phyloP scores from a whole-genome alignment of 2,329 filamentous ascomycete genomes.

The Cladophialophora immunda region DNA sequence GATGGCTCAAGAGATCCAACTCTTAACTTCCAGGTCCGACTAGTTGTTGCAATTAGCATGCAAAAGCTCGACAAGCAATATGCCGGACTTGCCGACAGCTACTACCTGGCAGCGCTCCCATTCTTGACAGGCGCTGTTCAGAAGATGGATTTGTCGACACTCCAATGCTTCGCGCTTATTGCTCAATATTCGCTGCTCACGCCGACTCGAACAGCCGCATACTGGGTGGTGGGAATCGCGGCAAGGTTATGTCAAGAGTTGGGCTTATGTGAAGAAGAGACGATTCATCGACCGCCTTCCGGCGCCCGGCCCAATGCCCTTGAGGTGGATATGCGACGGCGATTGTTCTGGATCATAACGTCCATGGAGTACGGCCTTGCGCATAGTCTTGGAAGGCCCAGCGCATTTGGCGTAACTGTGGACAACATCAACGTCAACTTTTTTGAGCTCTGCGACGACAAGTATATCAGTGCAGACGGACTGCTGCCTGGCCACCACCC shows the following conservation, averaged over 20 bases:
- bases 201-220: constrained; percentile 88
- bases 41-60: constrained; percentile 93
- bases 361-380: constrained; percentile 90
- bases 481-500: constrained; percentile 74
- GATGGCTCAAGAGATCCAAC: constrained; percentile 78
- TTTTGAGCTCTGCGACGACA: constrained; percentile 82
- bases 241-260: constrained; percentile 88
- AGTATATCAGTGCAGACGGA: constrained; percentile 79
- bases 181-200: constrained; percentile 92
- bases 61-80: constrained; percentile 90
- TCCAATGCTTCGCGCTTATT: constrained; percentile 88
- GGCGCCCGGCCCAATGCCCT: constrained; percentile 72
- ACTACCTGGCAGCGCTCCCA: constrained; percentile 88
- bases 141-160: constrained; percentile 86
- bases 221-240: constrained; percentile 90
- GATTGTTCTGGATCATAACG: constrained; percentile 86
- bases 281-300: constrained; percentile 71
- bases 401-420: constrained; percentile 80
- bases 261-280: constrained; percentile 87
- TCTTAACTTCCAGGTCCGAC: constrained; percentile 85
- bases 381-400: constrained; percentile 86
- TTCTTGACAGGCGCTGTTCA: constrained; percentile 83
- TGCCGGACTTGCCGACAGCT: constrained; percentile 92
- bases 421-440: constrained; percentile 87
- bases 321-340: constrained; percentile 86